These are phyloP conservation scores for Macadamia tetraphylla DNA, from an alignment of 164 flowering plant species.

Conservation along the genomic window DNA sequence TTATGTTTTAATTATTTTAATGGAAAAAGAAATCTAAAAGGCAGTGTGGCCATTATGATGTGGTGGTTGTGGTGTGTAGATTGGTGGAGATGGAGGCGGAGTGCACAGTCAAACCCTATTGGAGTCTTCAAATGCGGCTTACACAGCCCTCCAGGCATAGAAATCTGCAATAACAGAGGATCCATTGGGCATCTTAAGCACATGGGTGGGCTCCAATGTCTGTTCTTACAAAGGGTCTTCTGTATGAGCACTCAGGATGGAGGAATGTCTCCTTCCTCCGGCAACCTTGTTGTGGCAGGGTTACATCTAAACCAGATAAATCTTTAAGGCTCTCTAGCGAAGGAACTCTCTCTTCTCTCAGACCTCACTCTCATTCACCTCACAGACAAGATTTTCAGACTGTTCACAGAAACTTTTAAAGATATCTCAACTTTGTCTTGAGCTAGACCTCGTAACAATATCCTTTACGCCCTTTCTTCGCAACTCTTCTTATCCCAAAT, in stretches of 20 bases:
- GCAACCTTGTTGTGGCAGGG: conserved; percentile 39
- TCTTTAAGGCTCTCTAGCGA: conserved; percentile 60
- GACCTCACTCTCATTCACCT: conserved; percentile 68
- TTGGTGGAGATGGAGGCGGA: conserved; percentile 43
- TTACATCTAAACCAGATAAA: conserved; percentile 84
- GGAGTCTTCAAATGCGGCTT: conserved; percentile 36
- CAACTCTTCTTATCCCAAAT: conserved; percentile 46
- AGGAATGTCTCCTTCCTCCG: conserved; percentile 11
- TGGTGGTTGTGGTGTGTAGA: conserved; percentile 5
- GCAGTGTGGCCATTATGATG: too few species aligned
- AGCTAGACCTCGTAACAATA: conserved; percentile 84
- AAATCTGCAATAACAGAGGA: conserved; percentile 78
- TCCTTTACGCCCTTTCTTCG: conserved; percentile 67
- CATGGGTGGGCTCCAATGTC: conserved; percentile 81
- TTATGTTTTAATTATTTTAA: too few species aligned
- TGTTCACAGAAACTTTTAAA: conserved; percentile 54
- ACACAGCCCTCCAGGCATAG: conserved; percentile 87
- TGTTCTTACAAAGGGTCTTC: conserved; percentile 77
- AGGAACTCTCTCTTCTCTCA: conserved; percentile 58
- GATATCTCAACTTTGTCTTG: conserved; percentile 46
- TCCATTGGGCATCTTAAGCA: conserved; percentile 44
- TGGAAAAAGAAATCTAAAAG: too few species aligned
- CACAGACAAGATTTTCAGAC: conserved; percentile 69
- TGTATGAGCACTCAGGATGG: conserved; percentile 36
- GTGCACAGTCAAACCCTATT: conserved; percentile 18